Conservation (phyloP, 73 alveolate genomes). For the Stentor roeselii region DNA sequence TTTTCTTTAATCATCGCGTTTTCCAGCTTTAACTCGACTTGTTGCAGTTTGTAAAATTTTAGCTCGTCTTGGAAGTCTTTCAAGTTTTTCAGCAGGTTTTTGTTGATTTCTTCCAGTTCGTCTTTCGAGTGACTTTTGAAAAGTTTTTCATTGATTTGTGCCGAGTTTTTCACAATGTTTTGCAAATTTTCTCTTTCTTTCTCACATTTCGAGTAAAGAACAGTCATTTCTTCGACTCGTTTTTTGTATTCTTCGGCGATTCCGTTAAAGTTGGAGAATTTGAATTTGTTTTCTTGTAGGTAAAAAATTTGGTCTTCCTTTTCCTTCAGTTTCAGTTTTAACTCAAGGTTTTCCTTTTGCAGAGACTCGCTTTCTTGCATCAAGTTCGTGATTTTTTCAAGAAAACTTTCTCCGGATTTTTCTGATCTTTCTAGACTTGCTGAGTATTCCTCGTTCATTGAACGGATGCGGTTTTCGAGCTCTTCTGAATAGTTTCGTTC, state of each 20-base stretch:
- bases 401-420: not conserved
- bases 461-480: not conserved
- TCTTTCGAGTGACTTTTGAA: not conserved
- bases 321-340: not conserved
- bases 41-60: not conserved
- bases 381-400: no score
- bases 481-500: not conserved
- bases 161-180: not conserved
- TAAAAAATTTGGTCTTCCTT: not conserved
- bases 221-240: not conserved
- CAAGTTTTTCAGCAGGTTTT: no score
- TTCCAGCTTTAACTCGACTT: not conserved
- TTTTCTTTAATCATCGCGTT: not conserved
- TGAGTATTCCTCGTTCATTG: not conserved
- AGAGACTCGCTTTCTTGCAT: not conserved
- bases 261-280: no score
- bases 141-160: not conserved
- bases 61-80: slow-evolving; percentile 4
- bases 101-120: not conserved
- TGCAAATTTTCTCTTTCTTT: not conserved
- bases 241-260: not conserved
- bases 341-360: not conserved
- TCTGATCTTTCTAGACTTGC: not conserved
- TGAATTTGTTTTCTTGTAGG: not conserved
- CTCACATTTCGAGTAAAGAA: not conserved